Base-by-base conservation (phyloP, 495 filamentous ascomycete species). In the Tuber magnatum region DNA sequence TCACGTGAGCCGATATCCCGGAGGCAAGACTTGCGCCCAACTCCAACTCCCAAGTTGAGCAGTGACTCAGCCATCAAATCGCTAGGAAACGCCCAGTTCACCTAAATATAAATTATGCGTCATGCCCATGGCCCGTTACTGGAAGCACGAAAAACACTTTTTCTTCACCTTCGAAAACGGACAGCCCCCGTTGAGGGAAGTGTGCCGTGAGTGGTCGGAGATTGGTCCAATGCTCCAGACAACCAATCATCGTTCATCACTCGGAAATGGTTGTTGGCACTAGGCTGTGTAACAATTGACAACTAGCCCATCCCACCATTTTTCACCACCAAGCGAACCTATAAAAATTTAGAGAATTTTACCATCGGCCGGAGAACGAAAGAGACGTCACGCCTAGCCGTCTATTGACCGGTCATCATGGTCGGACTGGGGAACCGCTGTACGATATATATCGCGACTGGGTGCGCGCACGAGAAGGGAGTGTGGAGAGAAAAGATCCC, bases 111-210 rank as follows among this genome's bases (percentile, higher is more conserved):
- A 65, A 65, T 18, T 28, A 28, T 65, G 18, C 56, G 56, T 65
- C 56, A 65, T 65, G n/a, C 56, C 7, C 56, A 65, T 65, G 28
- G 56, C 56, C 56, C 56, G 56, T 65, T 65, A 65, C 56, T 65
- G 56, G 56, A 65, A 1, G 28, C 14, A 18, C 28, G 51, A 65
- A 35, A 65, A 65, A 35, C 56, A 65, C 56, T 65, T 65, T 65
- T 65, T 9, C 56, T 20, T 65, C 56, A 35, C 56, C 28, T 35
- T 35, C 28, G 28, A 35, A 65, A 35, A 35, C 28, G 12, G 56
- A 65, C 14, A 65, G 28, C 56, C 10, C 10, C 28, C 56, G 56
- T 65, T 35, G 56, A 65, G 32, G 32, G 28, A 14, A 65, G 56
- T 65, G 56, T 28, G 28, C 32, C 4, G 28, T 4, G n/a, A 0